Conservation (phyloP, 352 stramenopile genomes). For the Phytophthora tubulina region DNA sequence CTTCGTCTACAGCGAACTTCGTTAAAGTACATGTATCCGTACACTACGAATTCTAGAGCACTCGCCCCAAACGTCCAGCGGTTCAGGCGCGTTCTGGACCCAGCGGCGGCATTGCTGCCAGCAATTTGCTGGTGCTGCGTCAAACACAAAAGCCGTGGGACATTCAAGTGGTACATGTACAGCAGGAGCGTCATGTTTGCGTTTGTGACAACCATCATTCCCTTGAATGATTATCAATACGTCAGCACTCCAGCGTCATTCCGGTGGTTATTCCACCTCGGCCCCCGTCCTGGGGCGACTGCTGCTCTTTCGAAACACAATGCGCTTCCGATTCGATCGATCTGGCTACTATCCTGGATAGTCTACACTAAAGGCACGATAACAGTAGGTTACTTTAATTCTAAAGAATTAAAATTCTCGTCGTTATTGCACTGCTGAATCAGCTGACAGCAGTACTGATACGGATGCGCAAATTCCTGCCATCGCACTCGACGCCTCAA, state of each 20-base stretch:
- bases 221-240: slow-evolving; percentile 18
- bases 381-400: too few species aligned
- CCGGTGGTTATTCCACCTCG: slow-evolving; percentile 29
- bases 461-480: too few species aligned
- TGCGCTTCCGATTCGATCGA: too few species aligned
- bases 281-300: too few species aligned
- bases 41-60: not conserved
- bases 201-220: slow-evolving; percentile 22
- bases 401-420: too few species aligned
- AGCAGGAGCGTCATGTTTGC: slow-evolving; percentile 13
- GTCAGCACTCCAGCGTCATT: slow-evolving; percentile 26
- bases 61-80: not conserved
- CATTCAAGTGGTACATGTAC: not conserved
- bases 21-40: not conserved
- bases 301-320: too few species aligned
- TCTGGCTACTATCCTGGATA: too few species aligned
- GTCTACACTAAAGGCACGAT: too few species aligned
- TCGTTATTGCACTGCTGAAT: too few species aligned
- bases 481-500: too few species aligned
- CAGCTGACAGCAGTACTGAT: too few species aligned
- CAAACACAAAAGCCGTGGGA: not conserved
- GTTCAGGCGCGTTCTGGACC: not conserved
- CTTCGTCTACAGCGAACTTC: not conserved
- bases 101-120: not conserved
- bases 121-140: not conserved